A percentile compares a stretch with the other conserved stretches of the same genome.
Conservation (phyloP, 2,329 filamentous ascomycete genomes). For the Reticulascus tulasneorum region DNA sequence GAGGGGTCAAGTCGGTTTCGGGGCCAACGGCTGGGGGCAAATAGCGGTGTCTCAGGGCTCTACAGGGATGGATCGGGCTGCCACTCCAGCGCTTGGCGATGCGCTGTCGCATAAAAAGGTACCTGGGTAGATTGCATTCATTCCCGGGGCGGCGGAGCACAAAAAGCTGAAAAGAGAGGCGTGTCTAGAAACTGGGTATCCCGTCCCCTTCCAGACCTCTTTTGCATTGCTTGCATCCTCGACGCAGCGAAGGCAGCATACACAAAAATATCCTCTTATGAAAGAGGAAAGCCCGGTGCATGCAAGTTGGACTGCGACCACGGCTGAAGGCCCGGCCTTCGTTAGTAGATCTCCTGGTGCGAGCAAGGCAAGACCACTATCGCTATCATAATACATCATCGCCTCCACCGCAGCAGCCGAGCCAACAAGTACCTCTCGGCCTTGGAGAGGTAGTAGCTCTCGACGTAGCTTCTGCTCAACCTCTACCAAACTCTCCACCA, state of each 20-base stretch:
- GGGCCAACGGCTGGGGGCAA: conserved; percentile 12
- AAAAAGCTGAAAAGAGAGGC: no score
- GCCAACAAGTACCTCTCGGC: conserved; percentile 11
- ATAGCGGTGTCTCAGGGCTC: neutral
- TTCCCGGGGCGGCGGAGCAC: no score
- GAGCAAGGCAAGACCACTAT: conserved; percentile 23
- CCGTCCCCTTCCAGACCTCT: no score
- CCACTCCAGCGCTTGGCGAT: neutral
- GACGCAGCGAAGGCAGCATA: no score
- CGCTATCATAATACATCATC: conserved; percentile 14
- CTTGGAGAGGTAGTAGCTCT: conserved; percentile 24
- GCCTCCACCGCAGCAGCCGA: conserved; percentile 13
- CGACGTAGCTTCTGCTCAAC: conserved; percentile 33
- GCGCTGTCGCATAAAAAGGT: neutral
- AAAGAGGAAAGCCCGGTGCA: conserved; percentile 26
- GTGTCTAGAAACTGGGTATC: no score
- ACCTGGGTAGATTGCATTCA: neutral
- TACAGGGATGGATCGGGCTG: neutral
- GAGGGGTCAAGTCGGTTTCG: conserved; percentile 4
- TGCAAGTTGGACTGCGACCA: conserved; percentile 48
- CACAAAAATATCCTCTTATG: neutral
- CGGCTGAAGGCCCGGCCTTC: conserved; percentile 49
- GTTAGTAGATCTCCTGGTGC: conserved; percentile 47
- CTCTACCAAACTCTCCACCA: conserved; percentile 39
- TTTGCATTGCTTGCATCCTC: no score